Conservation (phyloP, 495 filamentous ascomycete genomes). For the Aspergillus affinis region DNA sequence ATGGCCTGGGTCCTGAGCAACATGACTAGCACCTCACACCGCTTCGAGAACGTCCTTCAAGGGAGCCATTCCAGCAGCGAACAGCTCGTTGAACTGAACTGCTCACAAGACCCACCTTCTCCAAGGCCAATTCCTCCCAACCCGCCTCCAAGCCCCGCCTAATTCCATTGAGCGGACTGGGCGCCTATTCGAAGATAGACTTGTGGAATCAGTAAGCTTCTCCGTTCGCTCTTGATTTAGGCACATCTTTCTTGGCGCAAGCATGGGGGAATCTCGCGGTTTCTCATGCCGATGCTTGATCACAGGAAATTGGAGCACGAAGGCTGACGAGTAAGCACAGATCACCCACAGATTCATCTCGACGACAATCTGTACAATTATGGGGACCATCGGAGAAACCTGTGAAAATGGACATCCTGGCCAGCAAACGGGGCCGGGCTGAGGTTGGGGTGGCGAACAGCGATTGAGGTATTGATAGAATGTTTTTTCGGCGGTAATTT, state of each 20-base stretch:
- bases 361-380: slow-evolving; percentile 12
- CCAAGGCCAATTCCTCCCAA: slow-evolving; percentile 43
- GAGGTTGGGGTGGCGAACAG: background rate
- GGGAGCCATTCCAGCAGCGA: background rate
- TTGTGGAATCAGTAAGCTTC: background rate
- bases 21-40: background rate
- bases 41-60: background rate
- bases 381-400: background rate
- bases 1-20: background rate
- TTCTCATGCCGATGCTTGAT: background rate
- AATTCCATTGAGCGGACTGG: slow-evolving; percentile 1
- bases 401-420: slow-evolving; percentile 7
- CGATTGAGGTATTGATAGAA: slow-evolving; percentile 2
- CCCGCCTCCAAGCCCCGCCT: slow-evolving; percentile 46
- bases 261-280: background rate
- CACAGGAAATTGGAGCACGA: background rate
- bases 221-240: background rate
- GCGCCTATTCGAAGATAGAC: background rate
- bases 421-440: background rate
- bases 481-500: background rate
- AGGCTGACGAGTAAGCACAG: background rate
- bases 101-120: slow-evolving; percentile 36
- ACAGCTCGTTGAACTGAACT: slow-evolving; percentile 4
- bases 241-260: background rate
- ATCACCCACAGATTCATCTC: slow-evolving; percentile 2